Evolutionary conservation across 495 filamentous ascomycete genomes (phyloP).

Genomic region (Podospora pseudocomata): DNA sequence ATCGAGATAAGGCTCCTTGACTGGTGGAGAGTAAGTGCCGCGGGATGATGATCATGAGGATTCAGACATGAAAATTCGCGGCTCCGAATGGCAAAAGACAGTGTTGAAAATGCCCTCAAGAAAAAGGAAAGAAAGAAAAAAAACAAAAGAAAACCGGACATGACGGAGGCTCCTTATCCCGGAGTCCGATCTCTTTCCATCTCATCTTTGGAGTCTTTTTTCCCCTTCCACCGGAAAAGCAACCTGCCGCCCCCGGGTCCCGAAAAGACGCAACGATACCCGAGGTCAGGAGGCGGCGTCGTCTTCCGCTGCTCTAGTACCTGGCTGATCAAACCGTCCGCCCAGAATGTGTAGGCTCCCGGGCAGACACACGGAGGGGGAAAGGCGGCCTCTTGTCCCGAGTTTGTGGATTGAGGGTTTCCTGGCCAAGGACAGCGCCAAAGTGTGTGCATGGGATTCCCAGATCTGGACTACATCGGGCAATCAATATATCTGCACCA

Average conservation of each 20-base stretch:
- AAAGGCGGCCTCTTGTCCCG: not conserved
- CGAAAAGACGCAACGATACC: not conserved
- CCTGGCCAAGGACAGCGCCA: not conserved
- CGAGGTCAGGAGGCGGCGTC: not conserved
- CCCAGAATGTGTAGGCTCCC: not conserved
- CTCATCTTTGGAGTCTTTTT: not conserved
- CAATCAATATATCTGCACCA: not conserved
- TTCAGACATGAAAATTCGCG: not conserved
- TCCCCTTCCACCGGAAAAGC: not conserved
- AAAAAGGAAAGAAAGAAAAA: no score
- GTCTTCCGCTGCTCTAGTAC: not conserved
- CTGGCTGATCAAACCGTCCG: not conserved
- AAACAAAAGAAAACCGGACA: not conserved
- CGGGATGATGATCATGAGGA: no score
- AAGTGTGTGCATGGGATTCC: not conserved
- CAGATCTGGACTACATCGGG: not conserved
- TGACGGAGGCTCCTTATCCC: not conserved
- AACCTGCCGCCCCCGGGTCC: not conserved
- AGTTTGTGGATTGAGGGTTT: not conserved
- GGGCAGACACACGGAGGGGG: not conserved
- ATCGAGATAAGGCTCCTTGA: conserved; percentile 29
- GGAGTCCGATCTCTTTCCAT: not conserved
- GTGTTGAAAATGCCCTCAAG: no score
- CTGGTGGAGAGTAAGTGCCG: not conserved
- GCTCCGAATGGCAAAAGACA: no score